Conservation (phyloP, 2,329 filamentous ascomycete genomes). For the Neophaeococcomyces aloes region DNA sequence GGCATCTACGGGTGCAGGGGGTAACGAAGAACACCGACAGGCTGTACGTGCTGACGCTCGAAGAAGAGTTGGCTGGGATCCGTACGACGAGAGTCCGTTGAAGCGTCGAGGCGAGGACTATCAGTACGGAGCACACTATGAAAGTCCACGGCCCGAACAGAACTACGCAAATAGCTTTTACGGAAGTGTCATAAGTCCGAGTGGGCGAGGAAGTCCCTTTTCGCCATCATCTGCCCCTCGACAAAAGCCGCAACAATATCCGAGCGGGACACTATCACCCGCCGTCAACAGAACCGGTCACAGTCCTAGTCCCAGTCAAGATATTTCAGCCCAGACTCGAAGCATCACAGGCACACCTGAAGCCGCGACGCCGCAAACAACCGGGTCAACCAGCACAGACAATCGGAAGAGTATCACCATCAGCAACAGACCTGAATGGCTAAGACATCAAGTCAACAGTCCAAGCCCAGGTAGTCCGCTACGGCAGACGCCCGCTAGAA, state of each 20-base stretch:
- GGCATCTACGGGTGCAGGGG: slow-evolving; percentile 54
- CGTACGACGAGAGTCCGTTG: slow-evolving; percentile 60
- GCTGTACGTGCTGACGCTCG: slow-evolving; percentile 50
- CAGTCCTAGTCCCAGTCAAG: not conserved
- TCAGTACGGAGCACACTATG: slow-evolving; percentile 35
- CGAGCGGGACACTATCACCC: not conserved
- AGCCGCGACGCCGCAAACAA: not conserved
- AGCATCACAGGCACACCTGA: slow-evolving; percentile 6
- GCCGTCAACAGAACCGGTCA: not conserved
- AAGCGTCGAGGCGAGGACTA: slow-evolving; percentile 59
- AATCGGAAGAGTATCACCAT: not conserved
- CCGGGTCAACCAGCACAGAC: not conserved
- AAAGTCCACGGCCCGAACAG: slow-evolving; percentile 17
- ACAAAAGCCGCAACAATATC: not conserved
- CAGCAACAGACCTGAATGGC: slow-evolving; percentile 6
- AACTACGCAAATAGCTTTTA: slow-evolving; percentile 24
- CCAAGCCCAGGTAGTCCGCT: slow-evolving; percentile 28
- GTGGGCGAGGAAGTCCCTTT: not conserved
- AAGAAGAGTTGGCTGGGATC: slow-evolving; percentile 57
- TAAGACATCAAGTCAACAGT: slow-evolving; percentile 9
- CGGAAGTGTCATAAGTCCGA: slow-evolving; percentile 6
- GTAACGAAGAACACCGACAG: slow-evolving; percentile 50
- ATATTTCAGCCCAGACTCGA: not conserved
- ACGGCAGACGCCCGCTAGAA: slow-evolving; percentile 22
- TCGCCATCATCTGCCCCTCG: not conserved